Conservation (phyloP, 2,329 filamentous ascomycete species). For the Diaporthe ampelina region DNA sequence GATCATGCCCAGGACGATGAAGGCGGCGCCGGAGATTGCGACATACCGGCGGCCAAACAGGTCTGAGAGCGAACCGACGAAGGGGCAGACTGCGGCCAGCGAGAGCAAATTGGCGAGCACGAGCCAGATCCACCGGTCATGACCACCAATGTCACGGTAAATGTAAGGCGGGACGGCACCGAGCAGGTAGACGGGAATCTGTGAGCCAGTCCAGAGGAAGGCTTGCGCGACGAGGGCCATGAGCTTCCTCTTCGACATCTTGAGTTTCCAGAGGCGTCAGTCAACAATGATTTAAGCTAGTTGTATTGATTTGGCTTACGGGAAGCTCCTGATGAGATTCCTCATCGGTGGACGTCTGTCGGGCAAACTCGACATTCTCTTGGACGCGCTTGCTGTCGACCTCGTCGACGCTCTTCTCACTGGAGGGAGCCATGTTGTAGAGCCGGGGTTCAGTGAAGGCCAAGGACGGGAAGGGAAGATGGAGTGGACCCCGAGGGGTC, state of each 20-base stretch:
- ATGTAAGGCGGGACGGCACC: conserved; percentile 66
- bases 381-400: not conserved
- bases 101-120: conserved; percentile 67
- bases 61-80: conserved; percentile 77
- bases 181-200: conserved; percentile 68
- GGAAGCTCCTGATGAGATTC: conserved; percentile 30
- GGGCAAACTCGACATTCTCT: conserved; percentile 33
- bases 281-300: not conserved
- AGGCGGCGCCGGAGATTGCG: conserved; percentile 64
- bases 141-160: conserved; percentile 72
- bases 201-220: conserved; percentile 72
- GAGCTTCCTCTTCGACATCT: conserved; percentile 36
- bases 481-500: not conserved
- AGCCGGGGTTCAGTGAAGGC: not conserved
- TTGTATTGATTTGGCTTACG: not conserved
- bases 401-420: conserved; percentile 30
- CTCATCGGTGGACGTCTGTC: conserved; percentile 6
- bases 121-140: conserved; percentile 74
- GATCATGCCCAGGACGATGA: conserved; percentile 72
- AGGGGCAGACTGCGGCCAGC: conserved; percentile 69
- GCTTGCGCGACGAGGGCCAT: conserved; percentile 52
- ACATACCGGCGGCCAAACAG: conserved; percentile 73
- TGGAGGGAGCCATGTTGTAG: conserved; percentile 20
- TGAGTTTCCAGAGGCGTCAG: not conserved
- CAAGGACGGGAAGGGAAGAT: conserved; percentile 3